Evolutionary conservation across 495 filamentous ascomycete genomes (phyloP).

Genomic region (Penicillium alfredii): DNA sequence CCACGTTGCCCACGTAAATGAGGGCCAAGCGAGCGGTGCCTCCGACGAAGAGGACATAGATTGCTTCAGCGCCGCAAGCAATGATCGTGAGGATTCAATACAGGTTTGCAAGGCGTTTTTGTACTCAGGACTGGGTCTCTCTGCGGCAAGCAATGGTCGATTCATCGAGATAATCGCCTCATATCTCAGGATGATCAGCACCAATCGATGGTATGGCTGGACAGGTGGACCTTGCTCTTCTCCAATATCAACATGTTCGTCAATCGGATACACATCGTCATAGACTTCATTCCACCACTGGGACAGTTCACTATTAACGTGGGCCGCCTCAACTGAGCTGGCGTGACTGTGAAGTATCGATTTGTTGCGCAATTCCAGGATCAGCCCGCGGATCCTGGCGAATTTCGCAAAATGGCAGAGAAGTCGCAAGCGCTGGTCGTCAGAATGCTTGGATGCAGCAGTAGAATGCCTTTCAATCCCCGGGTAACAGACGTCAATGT

Average conservation of each 20-base stretch:
- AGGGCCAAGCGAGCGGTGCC: slow-evolving; percentile 37
- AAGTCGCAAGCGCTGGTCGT: slow-evolving; percentile 25
- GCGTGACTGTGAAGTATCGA: slow-evolving; percentile 37
- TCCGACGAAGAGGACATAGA: slow-evolving; percentile 20
- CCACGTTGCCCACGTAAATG: slow-evolving; percentile 46
- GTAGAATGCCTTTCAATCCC: slow-evolving; percentile 29
- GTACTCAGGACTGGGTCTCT: slow-evolving; percentile 32
- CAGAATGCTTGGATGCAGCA: neutral
- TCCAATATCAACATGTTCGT: slow-evolving; percentile 11
- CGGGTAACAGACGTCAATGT: slow-evolving; percentile 48
- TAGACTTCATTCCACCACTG: slow-evolving; percentile 46
- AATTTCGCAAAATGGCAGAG: slow-evolving; percentile 38
- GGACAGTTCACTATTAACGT: slow-evolving; percentile 33
- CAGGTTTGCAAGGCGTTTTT: slow-evolving; percentile 40
- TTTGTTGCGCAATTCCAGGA: slow-evolving; percentile 43
- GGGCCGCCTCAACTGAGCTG: slow-evolving; percentile 26
- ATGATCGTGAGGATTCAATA: slow-evolving; percentile 37
- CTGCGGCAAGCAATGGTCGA: slow-evolving; percentile 35
- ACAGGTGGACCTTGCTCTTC: slow-evolving; percentile 3
- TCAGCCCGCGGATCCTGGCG: slow-evolving; percentile 35
- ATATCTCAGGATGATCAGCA: slow-evolving; percentile 33
- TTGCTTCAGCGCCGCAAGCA: slow-evolving; percentile 28
- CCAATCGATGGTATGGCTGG: slow-evolving; percentile 30
- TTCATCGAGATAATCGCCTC: slow-evolving; percentile 44
- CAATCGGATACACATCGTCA: slow-evolving; percentile 34